phyloP scores from a whole-genome alignment of 1,284 basidiomycete genomes.

The Crocinoboletus sp. region DNA sequence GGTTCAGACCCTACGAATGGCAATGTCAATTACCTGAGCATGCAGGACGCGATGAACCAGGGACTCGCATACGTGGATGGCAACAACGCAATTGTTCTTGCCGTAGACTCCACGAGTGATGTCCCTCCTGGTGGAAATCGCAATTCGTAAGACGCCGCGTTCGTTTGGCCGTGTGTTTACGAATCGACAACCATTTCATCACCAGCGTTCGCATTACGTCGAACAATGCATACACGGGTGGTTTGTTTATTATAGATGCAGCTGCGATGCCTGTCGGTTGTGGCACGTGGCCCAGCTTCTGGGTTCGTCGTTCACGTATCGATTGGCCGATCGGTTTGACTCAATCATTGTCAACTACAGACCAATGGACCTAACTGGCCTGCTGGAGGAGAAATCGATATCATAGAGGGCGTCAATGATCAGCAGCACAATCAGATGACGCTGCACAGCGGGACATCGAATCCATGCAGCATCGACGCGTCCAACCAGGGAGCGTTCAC shows the following conservation, averaged over 20 bases:
- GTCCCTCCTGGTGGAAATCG: conserved; percentile 51
- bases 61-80: conserved; percentile 51
- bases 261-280: conserved; percentile 73
- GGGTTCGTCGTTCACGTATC: conserved; percentile 45
- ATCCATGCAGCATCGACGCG: conserved; percentile 7
- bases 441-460: conserved; percentile 49
- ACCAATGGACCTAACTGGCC: conserved; percentile 67
- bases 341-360: conserved; percentile 10
- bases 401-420: conserved; percentile 65
- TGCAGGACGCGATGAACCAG: conserved; percentile 40
- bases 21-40: conserved; percentile 51
- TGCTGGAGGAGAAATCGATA: conserved; percentile 58
- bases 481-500: conserved; percentile 20
- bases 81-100: conserved; percentile 47
- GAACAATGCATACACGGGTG: conserved; percentile 57
- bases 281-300: conserved; percentile 60
- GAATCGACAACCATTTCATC: conserved; percentile 1
- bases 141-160: conserved; percentile 51
- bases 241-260: conserved; percentile 76
- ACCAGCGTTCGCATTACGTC: conserved; percentile 65
- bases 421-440: conserved; percentile 61
- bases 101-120: conserved; percentile 52
- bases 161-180: conserved; percentile 13
- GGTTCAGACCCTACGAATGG: conserved; percentile 61
- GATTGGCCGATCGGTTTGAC: not conserved